Evolutionary conservation across 2,329 filamentous ascomycete species (phyloP), one percentile per base, ranked within the genome.

Genomic region (Trichoderma lentiforme): DNA sequence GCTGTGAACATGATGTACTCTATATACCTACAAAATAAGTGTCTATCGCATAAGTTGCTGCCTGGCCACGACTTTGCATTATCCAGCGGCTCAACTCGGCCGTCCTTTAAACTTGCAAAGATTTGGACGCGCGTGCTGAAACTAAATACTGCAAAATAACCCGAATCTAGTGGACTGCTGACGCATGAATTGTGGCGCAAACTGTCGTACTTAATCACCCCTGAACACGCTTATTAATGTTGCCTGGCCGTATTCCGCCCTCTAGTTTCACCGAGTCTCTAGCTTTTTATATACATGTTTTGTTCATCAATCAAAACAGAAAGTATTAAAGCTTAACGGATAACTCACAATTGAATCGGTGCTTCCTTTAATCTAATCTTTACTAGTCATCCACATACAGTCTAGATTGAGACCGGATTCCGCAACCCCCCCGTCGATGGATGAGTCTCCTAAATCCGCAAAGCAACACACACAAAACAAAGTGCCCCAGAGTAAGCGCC

Each of bases 151-250:
- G 47, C n/a, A 53, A 21, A 24, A 24, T 21, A 12, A 53, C 47
- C 47, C 53, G 53, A 57, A 57, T 30, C 43, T 51, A 21, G 47
- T 53, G 47, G 43, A 56, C 30, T 53, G 63, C 63, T 65, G 63
- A 65, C 63, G 63, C 30, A 53, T 36, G n/a, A 53, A 65, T 47
- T 56, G 63, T 65, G 63, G 63, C 63, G 63, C 63, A 65, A 53
- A 53, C 43, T 1, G 8, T 32, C 21, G 3, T 26, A 39, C 32
- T 65, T 32, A 56, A 65, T 30, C 30, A 18, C 30, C 63, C 63
- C 63, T 65, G 34, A 47, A 53, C 43, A 8, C 28, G 63, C 63
- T 53, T 65, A 65, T 24, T 56, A 51, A 51, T 32, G 14, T 24
- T n/a, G 39, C 39, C 39, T 26, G n/a, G 30, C 34, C 24, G 14